A percentile compares a stretch with the other conserved stretches of the same genome.
phyloP scores from a whole-genome alignment of 2,329 filamentous ascomycete genomes.

The Diaporthe helianthi region DNA sequence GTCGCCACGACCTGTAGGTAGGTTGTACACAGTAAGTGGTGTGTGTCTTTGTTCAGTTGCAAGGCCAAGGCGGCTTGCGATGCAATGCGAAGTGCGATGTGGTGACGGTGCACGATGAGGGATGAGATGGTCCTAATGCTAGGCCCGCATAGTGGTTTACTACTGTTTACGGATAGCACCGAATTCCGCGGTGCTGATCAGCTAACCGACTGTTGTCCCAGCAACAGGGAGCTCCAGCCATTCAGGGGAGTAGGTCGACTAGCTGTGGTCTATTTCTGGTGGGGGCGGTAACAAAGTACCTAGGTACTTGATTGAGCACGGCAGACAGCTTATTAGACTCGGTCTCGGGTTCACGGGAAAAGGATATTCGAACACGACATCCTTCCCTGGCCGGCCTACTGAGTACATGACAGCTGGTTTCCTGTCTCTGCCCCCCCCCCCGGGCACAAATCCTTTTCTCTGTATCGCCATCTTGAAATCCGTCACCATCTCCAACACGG shows the following conservation, averaged over 20 bases:
- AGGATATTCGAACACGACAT: conserved; percentile 25
- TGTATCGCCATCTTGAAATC: background rate
- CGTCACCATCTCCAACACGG: background rate
- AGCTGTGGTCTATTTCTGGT: conserved; percentile 3
- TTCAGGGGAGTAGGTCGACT: background rate
- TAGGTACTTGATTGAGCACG: too few relatives aligned
- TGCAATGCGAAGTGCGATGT: conserved; percentile 10
- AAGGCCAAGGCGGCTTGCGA: conserved; percentile 16
- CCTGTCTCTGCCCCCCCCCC: background rate
- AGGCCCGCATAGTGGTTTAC: background rate
- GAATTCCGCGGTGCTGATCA: background rate
- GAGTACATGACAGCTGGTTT: conserved; percentile 1
- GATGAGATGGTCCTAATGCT: background rate
- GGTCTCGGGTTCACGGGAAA: conserved; percentile 8
- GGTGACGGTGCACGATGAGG: background rate
- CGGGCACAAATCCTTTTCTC: background rate
- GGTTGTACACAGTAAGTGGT: background rate
- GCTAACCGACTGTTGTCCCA: conserved; percentile 17
- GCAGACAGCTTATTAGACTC: conserved; percentile 11
- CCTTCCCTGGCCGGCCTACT: background rate
- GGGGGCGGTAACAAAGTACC: background rate
- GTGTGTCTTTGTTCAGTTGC: background rate
- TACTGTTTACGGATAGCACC: too few relatives aligned
- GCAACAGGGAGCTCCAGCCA: conserved; percentile 3
- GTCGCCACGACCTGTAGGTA: background rate